Percentiles rank a stretch among this genome's conserved stretches.
Evolutionary conservation across 306 rosid species (phyloP).

Genomic region (Leucaena leucocephala): DNA sequence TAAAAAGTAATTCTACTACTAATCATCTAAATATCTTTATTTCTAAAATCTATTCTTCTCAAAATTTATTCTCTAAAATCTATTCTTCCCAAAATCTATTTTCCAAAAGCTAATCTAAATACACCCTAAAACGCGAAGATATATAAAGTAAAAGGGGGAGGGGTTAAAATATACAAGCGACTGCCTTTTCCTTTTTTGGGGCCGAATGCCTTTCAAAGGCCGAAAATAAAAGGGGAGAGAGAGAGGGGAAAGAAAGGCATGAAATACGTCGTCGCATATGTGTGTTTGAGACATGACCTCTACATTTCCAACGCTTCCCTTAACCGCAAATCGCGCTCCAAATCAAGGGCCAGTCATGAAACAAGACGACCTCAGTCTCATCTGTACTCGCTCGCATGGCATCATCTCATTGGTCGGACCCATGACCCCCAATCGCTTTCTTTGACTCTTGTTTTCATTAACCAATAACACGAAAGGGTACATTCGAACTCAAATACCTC

Average conservation of each 20-base stretch:
- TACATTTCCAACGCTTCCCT: constrained; percentile 20
- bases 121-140: not conserved
- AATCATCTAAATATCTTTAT: too few relatives aligned
- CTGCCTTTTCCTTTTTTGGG: not conserved
- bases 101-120: too few relatives aligned
- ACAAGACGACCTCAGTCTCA: not conserved
- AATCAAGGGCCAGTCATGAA: not conserved
- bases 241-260: not conserved
- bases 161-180: not conserved
- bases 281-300: not conserved
- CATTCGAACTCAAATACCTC: not conserved
- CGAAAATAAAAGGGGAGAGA: not conserved
- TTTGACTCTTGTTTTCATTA: not conserved
- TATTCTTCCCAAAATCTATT: too few relatives aligned
- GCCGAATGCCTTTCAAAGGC: not conserved
- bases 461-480: constrained; percentile 33
- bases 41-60: too few relatives aligned
- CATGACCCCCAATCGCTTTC: not conserved
- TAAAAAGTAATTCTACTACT: too few relatives aligned
- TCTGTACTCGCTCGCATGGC: not conserved
- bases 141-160: not conserved
- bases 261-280: constrained; percentile 35
- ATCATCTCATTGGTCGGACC: not conserved
- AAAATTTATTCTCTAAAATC: too few relatives aligned
- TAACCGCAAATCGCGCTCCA: constrained; percentile 43